Percentiles rank a stretch among this genome's conserved stretches.
phyloP scores from a whole-genome alignment of 2,329 filamentous ascomycete species.

The Botrytis aclada region DNA sequence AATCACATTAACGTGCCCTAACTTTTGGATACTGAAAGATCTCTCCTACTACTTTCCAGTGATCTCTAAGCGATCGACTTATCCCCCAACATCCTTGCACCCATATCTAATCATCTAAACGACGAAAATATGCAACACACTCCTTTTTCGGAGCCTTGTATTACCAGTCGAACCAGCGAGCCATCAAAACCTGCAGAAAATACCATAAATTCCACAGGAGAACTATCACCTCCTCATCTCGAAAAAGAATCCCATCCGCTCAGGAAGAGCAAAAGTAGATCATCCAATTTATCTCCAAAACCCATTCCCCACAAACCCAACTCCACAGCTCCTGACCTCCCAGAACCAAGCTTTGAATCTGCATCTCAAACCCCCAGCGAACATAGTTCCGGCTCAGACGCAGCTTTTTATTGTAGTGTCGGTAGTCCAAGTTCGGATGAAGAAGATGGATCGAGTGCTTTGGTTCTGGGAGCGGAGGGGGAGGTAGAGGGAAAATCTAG shows the following conservation, averaged over 20 bases:
- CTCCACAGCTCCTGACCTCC: neutral
- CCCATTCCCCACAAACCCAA: neutral
- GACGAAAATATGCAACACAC: neutral
- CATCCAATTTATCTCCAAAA: neutral
- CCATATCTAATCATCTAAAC: too few species aligned
- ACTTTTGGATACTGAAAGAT: too few species aligned
- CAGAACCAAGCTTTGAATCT: neutral
- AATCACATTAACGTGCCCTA: neutral
- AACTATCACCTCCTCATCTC: neutral
- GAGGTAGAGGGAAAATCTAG: too few species aligned
- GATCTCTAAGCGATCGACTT: neutral
- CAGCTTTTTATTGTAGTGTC: neutral
- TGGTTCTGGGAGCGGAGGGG: rapidly evolving
- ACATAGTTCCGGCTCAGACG: slow-evolving; percentile 1
- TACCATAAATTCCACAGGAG: too few species aligned
- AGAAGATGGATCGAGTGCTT: neutral
- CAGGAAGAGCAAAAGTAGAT: neutral
- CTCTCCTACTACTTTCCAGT: neutral
- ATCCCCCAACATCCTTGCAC: too few species aligned
- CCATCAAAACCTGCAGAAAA: neutral
- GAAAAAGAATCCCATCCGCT: too few species aligned
- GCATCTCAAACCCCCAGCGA: neutral
- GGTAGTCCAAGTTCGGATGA: neutral
- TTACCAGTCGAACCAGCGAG: neutral
- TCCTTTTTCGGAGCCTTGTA: neutral